Conservation (phyloP, 2,329 filamentous ascomycete genomes). For the Decorospora gaudefroyi region DNA sequence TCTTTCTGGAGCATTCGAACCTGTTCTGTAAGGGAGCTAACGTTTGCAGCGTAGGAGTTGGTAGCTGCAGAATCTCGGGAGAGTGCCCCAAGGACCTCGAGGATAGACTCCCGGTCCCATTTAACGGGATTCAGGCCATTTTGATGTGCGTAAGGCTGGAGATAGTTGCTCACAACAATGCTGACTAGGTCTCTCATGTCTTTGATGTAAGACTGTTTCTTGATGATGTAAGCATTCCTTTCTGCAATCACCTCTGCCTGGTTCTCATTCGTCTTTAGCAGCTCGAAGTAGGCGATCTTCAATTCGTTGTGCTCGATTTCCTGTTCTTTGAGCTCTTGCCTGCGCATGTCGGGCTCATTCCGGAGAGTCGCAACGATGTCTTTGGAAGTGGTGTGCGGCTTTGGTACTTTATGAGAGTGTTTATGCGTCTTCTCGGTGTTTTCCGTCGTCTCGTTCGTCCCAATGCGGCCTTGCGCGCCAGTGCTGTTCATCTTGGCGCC, state of each 20-base stretch:
- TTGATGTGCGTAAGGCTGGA: not conserved
- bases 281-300: no score
- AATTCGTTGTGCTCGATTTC: no score
- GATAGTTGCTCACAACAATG: not conserved
- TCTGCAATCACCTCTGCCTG: no score
- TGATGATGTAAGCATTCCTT: no score
- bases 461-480: not conserved
- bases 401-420: not conserved
- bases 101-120: not conserved
- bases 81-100: not conserved
- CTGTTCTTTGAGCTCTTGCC: no score
- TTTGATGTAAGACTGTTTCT: not conserved
- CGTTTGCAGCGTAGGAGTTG: not conserved
- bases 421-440: not conserved
- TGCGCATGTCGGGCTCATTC: no score
- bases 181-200: not conserved
- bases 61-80: not conserved
- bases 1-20: slow-evolving; percentile 19
- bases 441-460: not conserved
- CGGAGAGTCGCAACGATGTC: not conserved
- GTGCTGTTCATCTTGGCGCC: not conserved
- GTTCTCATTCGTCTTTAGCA: no score
- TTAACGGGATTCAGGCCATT: not conserved
- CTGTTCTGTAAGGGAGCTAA: slow-evolving; percentile 1
- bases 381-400: not conserved